Evolutionary conservation across 306 rosid species (phyloP), one percentile per base, ranked within the genome.

Genomic region (Vigna radiata): DNA sequence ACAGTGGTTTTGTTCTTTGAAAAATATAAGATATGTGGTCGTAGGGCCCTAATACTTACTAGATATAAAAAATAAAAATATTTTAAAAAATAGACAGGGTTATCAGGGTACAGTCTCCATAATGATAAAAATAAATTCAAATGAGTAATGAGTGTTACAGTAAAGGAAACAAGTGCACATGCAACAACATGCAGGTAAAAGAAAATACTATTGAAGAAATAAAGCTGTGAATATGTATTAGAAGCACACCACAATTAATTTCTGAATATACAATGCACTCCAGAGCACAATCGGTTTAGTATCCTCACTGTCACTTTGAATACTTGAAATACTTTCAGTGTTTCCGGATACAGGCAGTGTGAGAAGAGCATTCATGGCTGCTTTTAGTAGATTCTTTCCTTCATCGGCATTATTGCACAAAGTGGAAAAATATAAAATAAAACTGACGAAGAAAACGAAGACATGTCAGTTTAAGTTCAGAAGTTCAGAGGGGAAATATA

Each of bases 241-340:
- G 85, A 88, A 78, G 76, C 90, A 72, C 15, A 90, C 97, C 89
- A 0, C 73, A 47, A 86, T 82, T 58, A 82, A 73, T 73, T 89
- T 94, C 88, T 95, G 99, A 84, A 90, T 81, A 88, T 89, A 95
- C 72, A 75, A 46, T 37, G 88, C 89, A 36, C 90, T 89, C 99
- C 99, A 95, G 69, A 95, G 88, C 77, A 91, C 83, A 41, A 58
- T 49, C 19, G 91, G 90, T 74, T 88, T 88, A 76, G n/a, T 48
- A 61, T 85, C 88, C 53, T 80, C 85, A 41, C 81, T 76, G 49
- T 73, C 91, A 81, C 79, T 85, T 76, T 80, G 85, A 78, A 23
- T 85, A 58, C 58, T 36, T 7, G 92, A 82, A 84, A 76, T 69
- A 68, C 82, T 81, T 80, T 87, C 91, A 62, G 87, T 62, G 72